Conservation (phyloP, 208 protist species). For the Trypanosomatidae sp. region DNA sequence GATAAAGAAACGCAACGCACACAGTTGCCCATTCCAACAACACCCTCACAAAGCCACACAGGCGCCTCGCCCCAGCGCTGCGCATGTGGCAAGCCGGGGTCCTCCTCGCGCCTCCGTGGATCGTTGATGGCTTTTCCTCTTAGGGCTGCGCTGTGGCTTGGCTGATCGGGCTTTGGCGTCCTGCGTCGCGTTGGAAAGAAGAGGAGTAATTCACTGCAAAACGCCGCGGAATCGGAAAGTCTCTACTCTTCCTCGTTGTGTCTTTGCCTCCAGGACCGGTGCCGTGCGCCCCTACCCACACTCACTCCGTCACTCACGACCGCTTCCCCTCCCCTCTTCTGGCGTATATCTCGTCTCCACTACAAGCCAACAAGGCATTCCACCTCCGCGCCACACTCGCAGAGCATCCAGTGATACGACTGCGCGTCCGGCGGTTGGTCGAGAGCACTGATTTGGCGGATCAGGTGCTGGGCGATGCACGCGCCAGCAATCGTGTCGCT, state of each 20-base stretch:
- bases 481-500: conserved; percentile 44
- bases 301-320: not conserved
- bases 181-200: too few relatives aligned
- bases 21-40: not conserved
- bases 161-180: too few relatives aligned
- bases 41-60: not conserved
- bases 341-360: not conserved
- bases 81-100: not conserved
- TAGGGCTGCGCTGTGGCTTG: not conserved
- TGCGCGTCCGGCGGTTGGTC: conserved; percentile 5
- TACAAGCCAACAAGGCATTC: conserved; percentile 29
- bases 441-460: conserved; percentile 24
- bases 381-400: conserved; percentile 17
- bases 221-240: not conserved
- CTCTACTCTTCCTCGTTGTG: not conserved
- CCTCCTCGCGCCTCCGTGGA: not conserved
- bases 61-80: not conserved
- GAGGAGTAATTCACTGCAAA: too few relatives aligned
- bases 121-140: not conserved
- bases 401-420: conserved; percentile 25
- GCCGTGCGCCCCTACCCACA: not conserved
- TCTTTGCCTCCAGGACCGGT: not conserved
- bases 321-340: too few relatives aligned
- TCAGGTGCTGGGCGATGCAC: conserved; percentile 46
- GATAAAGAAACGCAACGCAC: not conserved